Evolutionary conservation across 805 yeast species (phyloP), one percentile per base, ranked within the genome.

Genomic region (Aciculoconidium aculeatum): DNA sequence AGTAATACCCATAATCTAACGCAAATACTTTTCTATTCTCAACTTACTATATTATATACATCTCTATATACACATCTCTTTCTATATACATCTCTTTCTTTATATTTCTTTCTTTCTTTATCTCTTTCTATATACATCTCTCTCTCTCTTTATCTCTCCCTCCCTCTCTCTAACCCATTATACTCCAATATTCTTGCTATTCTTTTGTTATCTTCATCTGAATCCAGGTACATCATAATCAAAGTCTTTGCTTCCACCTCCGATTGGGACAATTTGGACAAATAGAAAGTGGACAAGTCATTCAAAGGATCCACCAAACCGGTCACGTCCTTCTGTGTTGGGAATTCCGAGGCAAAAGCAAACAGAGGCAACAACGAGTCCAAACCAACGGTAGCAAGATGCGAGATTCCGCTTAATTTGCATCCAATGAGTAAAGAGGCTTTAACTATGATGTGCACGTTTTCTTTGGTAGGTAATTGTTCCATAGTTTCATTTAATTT

Each of bases 361-460:
- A 42, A 23, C 25, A 46, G 48, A 4, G 51, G 51, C 10, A 47
- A 21, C n/a, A 49, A 33, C 6, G 44, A 22, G 21, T 51, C 53
- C 8, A 50, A 27, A 6, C 49, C 51, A 17, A 40, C 22, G 5
- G 48, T 28, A 3, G 44, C 23, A 11, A 50, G 16, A 17, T 43
- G 42, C 8, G 39, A 15, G 7, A 31, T 20, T 6, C 30, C 39
- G 14, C 15, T n/a, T 6, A 35, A 18, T 3, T 27, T 28, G 15
- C 24, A 27, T 2, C 51, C 49, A 6, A 47, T 21, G 16, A 21
- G 22, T 12, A 17, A 13, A 17, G 30, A 15, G 5, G 48, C 37
- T 16, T 28, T 32, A 2, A 35, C 21, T 7, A 40, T 23, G 12
- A 32, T 7, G 24, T 30, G 31, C 2, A 26, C 18, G 11, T 25